A percentile compares a stretch with the other conserved stretches of the same genome.
phyloP scores from a whole-genome alignment of 2,329 filamentous ascomycete genomes.

The Fusarium chaquense region DNA sequence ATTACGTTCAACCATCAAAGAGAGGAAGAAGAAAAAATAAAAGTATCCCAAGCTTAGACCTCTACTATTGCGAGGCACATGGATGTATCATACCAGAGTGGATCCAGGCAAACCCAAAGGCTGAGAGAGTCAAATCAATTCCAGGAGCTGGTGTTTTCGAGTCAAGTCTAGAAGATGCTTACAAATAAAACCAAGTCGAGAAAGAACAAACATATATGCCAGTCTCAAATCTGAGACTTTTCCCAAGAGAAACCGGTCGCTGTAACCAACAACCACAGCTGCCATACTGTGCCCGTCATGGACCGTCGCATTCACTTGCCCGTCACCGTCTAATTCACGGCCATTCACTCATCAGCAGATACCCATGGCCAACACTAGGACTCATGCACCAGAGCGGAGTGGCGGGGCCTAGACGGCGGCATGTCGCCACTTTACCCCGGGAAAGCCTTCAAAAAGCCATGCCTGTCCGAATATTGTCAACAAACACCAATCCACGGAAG shows the following conservation, averaged over 20 bases:
- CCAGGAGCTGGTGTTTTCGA: conserved; percentile 35
- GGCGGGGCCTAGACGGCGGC: conserved; percentile 26
- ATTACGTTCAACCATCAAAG: no score
- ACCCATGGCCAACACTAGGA: conserved; percentile 19
- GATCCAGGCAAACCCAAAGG: conserved; percentile 15
- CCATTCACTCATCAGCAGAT: conserved; percentile 35
- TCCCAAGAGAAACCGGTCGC: neutral
- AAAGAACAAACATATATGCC: neutral
- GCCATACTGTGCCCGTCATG: conserved; percentile 7
- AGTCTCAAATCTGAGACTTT: neutral
- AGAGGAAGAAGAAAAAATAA: no score
- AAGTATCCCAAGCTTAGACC: neutral
- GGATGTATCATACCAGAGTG: conserved; percentile 5
- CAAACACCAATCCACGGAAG: conserved; percentile 1
- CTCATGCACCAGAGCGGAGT: conserved; percentile 33
- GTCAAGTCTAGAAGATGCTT: conserved; percentile 25
- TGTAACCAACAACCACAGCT: neutral
- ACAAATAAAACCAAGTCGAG: neutral
- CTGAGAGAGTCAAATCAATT: conserved; percentile 25
- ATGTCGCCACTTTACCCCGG: conserved; percentile 45
- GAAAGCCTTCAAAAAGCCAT: conserved; percentile 27
- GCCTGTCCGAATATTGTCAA: conserved; percentile 12
- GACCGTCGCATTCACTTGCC: conserved; percentile 24
- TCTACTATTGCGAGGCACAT: conserved; percentile 32
- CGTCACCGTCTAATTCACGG: conserved; percentile 32